These are phyloP conservation scores for Neonectria magnoliae DNA, from an alignment of 2,329 filamentous ascomycete genomes.

Conservation along the genomic window DNA sequence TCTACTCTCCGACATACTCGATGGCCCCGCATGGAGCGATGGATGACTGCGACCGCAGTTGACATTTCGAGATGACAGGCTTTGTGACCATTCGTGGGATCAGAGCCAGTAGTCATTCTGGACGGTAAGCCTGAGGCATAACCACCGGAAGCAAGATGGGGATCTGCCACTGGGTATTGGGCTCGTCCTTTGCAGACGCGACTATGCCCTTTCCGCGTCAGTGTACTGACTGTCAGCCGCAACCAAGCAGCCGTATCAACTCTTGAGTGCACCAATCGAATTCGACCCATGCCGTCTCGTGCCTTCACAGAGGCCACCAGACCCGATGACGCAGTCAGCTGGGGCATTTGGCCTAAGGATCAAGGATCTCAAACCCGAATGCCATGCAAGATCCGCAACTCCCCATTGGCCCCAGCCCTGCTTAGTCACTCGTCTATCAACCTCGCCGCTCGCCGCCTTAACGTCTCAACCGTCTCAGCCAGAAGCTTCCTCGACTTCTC, in stretches of 20 bases:
- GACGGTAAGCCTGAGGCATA: no score
- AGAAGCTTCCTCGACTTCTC: background rate
- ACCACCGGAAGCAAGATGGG: no score
- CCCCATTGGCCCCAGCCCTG: constrained; percentile 31
- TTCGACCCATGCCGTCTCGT: no score
- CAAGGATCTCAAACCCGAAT: constrained; percentile 13
- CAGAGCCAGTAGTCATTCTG: no score
- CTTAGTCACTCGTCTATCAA: constrained; percentile 37
- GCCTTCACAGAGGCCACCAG: background rate
- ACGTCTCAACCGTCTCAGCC: background rate
- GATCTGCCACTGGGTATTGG: no score
- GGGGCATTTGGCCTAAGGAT: constrained; percentile 9
- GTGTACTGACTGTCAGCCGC: background rate
- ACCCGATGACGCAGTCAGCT: constrained; percentile 13
- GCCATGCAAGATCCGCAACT: constrained; percentile 14
- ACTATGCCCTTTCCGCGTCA: no score
- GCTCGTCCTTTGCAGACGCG: no score
- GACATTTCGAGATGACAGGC: no score
- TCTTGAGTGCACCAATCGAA: background rate
- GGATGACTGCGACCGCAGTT: no score
- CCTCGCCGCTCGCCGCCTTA: constrained; percentile 10
- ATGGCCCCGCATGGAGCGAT: no score
- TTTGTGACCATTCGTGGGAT: no score
- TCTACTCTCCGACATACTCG: no score
- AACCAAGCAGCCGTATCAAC: background rate